Conservation (phyloP, 345 rosid species). For the Camelina hispida region DNA sequence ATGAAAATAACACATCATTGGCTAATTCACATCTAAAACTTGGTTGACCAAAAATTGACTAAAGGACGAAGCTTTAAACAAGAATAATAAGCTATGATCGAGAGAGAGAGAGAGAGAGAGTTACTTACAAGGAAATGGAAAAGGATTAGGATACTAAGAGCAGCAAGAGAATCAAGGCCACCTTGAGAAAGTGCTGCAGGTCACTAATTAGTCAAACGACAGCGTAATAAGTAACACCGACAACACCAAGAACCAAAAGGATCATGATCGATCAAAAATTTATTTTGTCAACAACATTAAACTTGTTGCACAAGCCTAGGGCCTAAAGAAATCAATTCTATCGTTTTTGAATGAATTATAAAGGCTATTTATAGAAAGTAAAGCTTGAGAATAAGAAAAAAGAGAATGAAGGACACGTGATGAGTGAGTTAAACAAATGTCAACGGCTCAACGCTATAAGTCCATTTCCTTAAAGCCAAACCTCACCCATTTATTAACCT, state of each 20-base stretch:
- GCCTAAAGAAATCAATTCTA: neutral
- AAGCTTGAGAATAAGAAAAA: constrained; percentile 4
- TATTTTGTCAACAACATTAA: neutral
- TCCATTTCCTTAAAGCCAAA: constrained; percentile 29
- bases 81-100: constrained; percentile 21
- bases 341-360: neutral
- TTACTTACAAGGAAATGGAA: constrained; percentile 79
- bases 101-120: neutral
- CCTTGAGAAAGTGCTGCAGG: constrained; percentile 59
- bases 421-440: constrained; percentile 38
- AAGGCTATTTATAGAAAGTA: neutral
- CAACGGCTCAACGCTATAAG: constrained; percentile 46
- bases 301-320: neutral
- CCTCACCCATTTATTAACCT: constrained; percentile 43
- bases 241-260: constrained; percentile 73
- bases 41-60: neutral
- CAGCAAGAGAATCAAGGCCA: constrained; percentile 58
- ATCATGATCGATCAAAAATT: constrained; percentile 81
- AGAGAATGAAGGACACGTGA: constrained; percentile 36
- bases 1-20: constrained; percentile 1
- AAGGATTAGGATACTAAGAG: constrained; percentile 62
- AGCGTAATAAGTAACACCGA: constrained; percentile 79
- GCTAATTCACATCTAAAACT: constrained; percentile 31
- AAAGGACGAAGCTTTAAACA: constrained; percentile 30
- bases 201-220: constrained; percentile 72